Evolutionary conservation across 108 stramenopile species (phyloP).

Genomic region (Nannochloropsis gaditana): DNA sequence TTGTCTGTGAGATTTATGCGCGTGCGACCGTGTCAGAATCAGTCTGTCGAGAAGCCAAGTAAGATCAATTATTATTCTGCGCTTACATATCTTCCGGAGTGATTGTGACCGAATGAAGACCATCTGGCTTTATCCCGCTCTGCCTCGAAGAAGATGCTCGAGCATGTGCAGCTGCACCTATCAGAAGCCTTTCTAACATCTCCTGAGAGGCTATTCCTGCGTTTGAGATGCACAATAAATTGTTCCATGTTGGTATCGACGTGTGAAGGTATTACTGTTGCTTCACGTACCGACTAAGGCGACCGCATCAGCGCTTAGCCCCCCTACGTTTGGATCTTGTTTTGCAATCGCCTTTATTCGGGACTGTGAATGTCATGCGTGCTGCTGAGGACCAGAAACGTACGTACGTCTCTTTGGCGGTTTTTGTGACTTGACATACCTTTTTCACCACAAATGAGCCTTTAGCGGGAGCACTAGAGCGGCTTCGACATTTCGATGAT

Average conservation of each 20-base stretch:
- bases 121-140: too few species aligned
- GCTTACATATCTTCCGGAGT: not conserved
- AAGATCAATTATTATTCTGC: not conserved
- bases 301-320: not conserved
- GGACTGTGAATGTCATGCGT: not conserved
- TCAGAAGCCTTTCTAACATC: not conserved
- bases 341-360: not conserved
- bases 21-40: too few species aligned
- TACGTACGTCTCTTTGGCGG: too few species aligned
- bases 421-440: too few species aligned
- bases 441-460: too few species aligned
- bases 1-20: not conserved
- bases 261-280: too few species aligned
- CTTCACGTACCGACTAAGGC: not conserved
- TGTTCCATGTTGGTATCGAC: too few species aligned
- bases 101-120: not conserved
- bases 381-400: too few species aligned
- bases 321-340: not conserved
- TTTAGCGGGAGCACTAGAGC: too few species aligned
- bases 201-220: not conserved
- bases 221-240: not conserved
- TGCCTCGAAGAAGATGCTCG: too few species aligned
- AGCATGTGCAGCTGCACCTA: not conserved
- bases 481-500: too few species aligned
- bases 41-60: too few species aligned